These are phyloP conservation scores for Scedosporium dehoogii DNA, from an alignment of 2,329 filamentous ascomycete species.

Conservation along the genomic window DNA sequence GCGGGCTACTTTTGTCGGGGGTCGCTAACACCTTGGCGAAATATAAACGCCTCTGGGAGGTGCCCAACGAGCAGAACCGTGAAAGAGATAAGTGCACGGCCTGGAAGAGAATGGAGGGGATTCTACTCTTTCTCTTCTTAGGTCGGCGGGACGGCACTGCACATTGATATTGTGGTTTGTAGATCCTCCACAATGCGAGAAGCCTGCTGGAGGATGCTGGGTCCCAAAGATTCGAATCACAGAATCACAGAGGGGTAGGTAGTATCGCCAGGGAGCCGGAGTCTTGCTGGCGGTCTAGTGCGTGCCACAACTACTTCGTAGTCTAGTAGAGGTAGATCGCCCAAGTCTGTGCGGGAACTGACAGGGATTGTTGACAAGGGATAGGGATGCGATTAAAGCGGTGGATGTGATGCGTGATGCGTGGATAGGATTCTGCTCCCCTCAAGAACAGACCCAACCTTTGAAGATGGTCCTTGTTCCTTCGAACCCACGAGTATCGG, in stretches of 20 bases:
- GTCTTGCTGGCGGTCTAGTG: neutral
- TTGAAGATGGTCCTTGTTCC: neutral
- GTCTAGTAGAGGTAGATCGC: neutral
- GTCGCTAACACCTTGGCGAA: neutral
- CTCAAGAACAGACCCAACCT: neutral
- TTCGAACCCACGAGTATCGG: neutral
- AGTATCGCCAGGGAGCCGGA: neutral
- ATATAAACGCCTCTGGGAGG: neutral
- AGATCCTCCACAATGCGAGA: conserved; percentile 2
- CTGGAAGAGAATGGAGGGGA: no score
- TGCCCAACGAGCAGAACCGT: no score
- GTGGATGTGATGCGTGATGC: neutral
- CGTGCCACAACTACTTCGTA: neutral
- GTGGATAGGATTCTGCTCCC: neutral
- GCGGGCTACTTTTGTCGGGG: neutral
- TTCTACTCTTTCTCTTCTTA: neutral
- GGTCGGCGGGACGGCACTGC: neutral
- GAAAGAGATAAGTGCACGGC: no score
- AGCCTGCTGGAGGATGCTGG: neutral
- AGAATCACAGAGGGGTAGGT: neutral
- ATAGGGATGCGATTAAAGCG: neutral
- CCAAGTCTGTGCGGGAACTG: neutral
- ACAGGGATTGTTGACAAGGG: neutral
- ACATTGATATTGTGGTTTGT: neutral
- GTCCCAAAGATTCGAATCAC: neutral